A percentile compares a stretch with the other conserved stretches of the same genome.
These are phyloP conservation scores for Boletus pseudo-olivaceus DNA, from an alignment of 768 basidiomycete species.

Conservation along the genomic window DNA sequence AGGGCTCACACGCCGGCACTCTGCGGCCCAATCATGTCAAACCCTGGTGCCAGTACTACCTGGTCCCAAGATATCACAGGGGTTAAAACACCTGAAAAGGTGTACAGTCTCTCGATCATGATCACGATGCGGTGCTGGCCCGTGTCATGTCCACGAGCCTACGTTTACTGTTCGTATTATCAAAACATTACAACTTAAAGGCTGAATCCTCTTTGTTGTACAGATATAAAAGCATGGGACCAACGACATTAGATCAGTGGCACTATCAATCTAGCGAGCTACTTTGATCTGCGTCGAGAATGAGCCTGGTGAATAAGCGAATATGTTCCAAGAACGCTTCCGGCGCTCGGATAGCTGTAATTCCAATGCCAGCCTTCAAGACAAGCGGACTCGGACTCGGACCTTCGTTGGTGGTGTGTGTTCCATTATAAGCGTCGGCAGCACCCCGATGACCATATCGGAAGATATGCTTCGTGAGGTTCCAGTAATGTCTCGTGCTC, in stretches of 20 bases:
- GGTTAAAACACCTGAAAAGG: background rate
- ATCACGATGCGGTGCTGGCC: background rate
- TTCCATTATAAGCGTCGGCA: conserved; percentile 36
- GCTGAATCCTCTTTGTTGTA: background rate
- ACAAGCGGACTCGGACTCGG: background rate
- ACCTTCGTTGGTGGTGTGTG: conserved; percentile 32
- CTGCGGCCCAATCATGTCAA: conserved; percentile 12
- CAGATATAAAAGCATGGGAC: background rate
- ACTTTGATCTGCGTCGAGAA: conserved; percentile 33
- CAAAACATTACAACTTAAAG: background rate
- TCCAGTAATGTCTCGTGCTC: conserved; percentile 48
- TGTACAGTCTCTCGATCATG: background rate
- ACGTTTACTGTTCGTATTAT: background rate
- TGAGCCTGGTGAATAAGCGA: conserved; percentile 31
- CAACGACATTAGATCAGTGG: background rate
- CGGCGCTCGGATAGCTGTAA: conserved; percentile 27
- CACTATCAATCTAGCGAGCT: conserved; percentile 8
- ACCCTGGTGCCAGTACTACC: background rate
- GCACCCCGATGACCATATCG: conserved; percentile 35
- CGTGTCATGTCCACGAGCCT: background rate
- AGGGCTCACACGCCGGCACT: conserved; percentile 1
- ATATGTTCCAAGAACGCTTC: conserved; percentile 31
- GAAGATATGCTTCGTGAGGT: conserved; percentile 44
- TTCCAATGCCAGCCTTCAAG: background rate
- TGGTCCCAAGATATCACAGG: background rate